Evolutionary conservation across 2,329 filamentous ascomycete species (phyloP).

Genomic region (Talaromyces atroroseus): DNA sequence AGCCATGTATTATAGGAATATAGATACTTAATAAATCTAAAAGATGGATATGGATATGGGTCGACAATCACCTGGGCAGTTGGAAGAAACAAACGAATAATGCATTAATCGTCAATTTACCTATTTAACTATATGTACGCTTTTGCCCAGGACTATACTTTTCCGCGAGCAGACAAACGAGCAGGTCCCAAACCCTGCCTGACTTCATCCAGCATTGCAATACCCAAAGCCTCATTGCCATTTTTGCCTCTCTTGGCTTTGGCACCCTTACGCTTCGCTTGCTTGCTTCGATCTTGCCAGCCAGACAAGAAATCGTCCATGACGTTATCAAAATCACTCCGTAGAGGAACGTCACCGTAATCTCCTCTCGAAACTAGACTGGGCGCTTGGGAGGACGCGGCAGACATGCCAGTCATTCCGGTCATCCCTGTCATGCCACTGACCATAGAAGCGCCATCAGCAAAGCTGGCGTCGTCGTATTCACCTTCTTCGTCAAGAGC

Average conservation of each 20-base stretch:
- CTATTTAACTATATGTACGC: slow-evolving; percentile 6
- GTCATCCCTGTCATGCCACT: slow-evolving; percentile 39
- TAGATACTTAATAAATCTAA: slow-evolving; percentile 13
- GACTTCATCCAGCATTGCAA: slow-evolving; percentile 88
- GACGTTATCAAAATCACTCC: slow-evolving; percentile 79
- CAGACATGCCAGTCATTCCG: slow-evolving; percentile 45
- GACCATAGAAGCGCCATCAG: slow-evolving; percentile 33
- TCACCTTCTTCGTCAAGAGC: slow-evolving; percentile 55
- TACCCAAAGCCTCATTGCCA: slow-evolving; percentile 70
- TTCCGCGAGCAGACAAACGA: slow-evolving; percentile 44
- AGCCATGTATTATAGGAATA: neutral
- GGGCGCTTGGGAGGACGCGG: slow-evolving; percentile 58
- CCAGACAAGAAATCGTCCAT: slow-evolving; percentile 87
- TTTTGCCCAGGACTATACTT: slow-evolving; percentile 20
- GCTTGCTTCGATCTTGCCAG: slow-evolving; percentile 41
- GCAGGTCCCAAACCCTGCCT: slow-evolving; percentile 73
- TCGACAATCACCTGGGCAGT: neutral
- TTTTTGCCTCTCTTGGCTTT: slow-evolving; percentile 65
- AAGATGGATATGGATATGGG: neutral
- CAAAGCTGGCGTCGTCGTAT: slow-evolving; percentile 45
- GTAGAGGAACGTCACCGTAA: slow-evolving; percentile 49
- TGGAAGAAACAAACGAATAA: slow-evolving; percentile 7
- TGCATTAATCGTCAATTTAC: slow-evolving; percentile 19
- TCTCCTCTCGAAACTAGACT: slow-evolving; percentile 40
- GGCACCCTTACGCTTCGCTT: slow-evolving; percentile 39